Evolutionary conservation across 148 eudicot genomes (phyloP).

Genomic region (Fagopyrum esculentum): DNA sequence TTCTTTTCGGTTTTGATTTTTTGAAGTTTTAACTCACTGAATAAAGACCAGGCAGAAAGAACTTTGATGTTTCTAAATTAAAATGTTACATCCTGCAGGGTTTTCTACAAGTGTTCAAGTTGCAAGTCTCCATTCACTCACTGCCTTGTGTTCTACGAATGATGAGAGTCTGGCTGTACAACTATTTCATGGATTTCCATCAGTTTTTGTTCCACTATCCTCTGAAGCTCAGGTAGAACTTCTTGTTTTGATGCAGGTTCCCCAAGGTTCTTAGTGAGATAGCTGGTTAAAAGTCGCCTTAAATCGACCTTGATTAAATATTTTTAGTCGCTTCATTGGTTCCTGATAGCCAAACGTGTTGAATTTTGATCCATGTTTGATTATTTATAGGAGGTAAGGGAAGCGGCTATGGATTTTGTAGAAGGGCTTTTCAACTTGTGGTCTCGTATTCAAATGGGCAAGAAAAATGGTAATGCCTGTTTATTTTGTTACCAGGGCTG

Average conservation of each 20-base stretch:
- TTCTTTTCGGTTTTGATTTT: neutral
- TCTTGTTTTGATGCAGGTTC: conserved; percentile 4
- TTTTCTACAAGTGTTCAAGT: conserved; percentile 55
- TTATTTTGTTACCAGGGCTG: neutral
- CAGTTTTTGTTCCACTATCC: conserved; percentile 64
- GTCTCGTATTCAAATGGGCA: conserved; percentile 36
- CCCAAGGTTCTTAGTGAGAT: neutral
- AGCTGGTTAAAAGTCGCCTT: neutral
- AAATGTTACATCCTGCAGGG: conserved; percentile 28
- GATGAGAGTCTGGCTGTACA: conserved; percentile 44
- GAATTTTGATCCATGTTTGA: conserved; percentile 7
- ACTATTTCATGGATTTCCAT: conserved; percentile 60
- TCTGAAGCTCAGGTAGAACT: conserved; percentile 49
- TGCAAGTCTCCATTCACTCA: conserved; percentile 62
- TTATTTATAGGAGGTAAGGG: conserved; percentile 38
- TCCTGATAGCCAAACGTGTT: neutral
- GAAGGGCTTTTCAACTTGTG: conserved; percentile 54
- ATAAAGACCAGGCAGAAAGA: neutral
- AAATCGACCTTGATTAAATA: neutral
- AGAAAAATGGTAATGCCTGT: conserved; percentile 43
- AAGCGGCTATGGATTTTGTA: conserved; percentile 75
- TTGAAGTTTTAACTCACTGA: neutral
- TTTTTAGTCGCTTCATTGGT: neutral
- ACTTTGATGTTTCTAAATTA: neutral
- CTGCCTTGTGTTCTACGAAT: conserved; percentile 40